Evolutionary conservation across 106 monocot genomes (phyloP), one percentile per base, ranked within the genome.

Genomic region (Dioscorea zingiberensis): DNA sequence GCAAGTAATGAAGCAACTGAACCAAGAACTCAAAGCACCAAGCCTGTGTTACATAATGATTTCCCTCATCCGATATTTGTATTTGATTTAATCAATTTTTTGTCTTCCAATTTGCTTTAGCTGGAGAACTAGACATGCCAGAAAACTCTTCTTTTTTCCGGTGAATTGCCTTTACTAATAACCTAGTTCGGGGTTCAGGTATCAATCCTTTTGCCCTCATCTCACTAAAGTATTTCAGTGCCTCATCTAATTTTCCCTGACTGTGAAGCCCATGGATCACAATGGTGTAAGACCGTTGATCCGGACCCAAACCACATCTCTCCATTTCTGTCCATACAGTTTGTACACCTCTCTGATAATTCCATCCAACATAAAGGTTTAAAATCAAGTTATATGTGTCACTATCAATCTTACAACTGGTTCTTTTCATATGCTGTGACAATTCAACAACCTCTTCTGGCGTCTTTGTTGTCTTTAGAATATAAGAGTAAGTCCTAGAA

Each of bases 171-270:
- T 81, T 83, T 21, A 93, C 63, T 27, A 93, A 29, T 55, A 81
- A 45, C 29, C 69, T 70, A n/a, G 93, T 93, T 65, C 72, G 76
- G 27, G 83, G 76, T 63, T 88, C 88, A 49, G 81, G 79, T 21
- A 59, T 73, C 86, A 93, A 79, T 70, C 89, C 93, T 75, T 89
- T 93, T 1, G 67, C 59, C 70, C 45, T 78, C 93, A 93, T 89
- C 54, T 79, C 63, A 46, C 1, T 65, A 53, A 76, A 93, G 44
- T 74, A 86, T 16, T 74, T 51, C 60, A 80, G 49, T 56, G 88
- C 85, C 59, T 86, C 80, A 47, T 86, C 81, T 3, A 84, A 47
- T 24, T 73, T 86, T 8, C 84, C 83, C 16, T 79, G 75, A 1
- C 32, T 60, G 48, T 84, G 62, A 51, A 93, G 75, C 57, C 89